Conservation (phyloP, 2,329 filamentous ascomycete genomes). For the Rugonectria rugulosa region DNA sequence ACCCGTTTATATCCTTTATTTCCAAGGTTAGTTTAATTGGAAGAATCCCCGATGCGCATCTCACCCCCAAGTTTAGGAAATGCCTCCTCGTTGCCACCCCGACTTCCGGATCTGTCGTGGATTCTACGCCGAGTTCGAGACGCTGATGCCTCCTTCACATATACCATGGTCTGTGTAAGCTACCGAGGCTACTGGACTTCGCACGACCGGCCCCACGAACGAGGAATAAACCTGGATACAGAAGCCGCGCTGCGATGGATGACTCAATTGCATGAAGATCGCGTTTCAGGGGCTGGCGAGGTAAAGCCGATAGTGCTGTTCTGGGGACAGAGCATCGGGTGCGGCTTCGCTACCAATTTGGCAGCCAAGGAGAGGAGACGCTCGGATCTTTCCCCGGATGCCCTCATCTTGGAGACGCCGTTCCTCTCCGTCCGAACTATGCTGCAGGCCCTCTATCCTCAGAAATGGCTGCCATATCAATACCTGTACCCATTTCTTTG, state of each 20-base stretch:
- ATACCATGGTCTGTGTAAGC: constrained; percentile 63
- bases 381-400: constrained; percentile 49
- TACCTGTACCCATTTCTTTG: constrained; percentile 78
- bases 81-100: constrained; percentile 64
- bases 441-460: constrained; percentile 76
- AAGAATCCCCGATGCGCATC: constrained; percentile 27
- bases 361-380: constrained; percentile 48
- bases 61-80: constrained; percentile 54
- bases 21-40: constrained; percentile 32
- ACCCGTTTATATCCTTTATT: constrained; percentile 56
- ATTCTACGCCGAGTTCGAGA: constrained; percentile 56
- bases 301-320: constrained; percentile 59
- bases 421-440: constrained; percentile 76
- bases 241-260: constrained; percentile 71
- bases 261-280: constrained; percentile 47
- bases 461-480: constrained; percentile 80
- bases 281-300: constrained; percentile 19
- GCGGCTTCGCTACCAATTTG: constrained; percentile 72
- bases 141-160: constrained; percentile 44
- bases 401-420: constrained; percentile 77
- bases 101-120: constrained; percentile 63
- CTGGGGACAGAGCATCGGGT: constrained; percentile 82
- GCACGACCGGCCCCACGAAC: constrained; percentile 72
- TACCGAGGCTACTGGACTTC: constrained; percentile 84
- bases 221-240: constrained; percentile 73